These are phyloP conservation scores for Hibiscus trionum DNA, from an alignment of 345 rosid genomes.

Conservation along the genomic window DNA sequence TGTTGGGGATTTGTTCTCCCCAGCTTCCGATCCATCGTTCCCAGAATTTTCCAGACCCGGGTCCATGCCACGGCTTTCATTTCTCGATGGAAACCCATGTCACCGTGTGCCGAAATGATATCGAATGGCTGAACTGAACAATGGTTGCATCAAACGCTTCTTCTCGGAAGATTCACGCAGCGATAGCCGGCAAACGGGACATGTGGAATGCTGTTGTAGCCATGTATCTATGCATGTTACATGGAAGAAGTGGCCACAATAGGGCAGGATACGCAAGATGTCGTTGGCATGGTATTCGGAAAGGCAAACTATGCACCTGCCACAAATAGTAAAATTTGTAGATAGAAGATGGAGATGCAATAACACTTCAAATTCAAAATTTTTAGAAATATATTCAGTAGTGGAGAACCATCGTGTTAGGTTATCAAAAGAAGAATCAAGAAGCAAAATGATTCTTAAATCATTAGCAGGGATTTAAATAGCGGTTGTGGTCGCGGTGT, in stretches of 20 bases:
- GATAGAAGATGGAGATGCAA: neutral
- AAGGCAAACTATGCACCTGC: slow-evolving; percentile 69
- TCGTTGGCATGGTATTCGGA: slow-evolving; percentile 55
- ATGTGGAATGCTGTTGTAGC: slow-evolving; percentile 67
- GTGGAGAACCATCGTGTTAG: neutral
- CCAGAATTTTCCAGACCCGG: slow-evolving; percentile 26
- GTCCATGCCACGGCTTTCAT: slow-evolving; percentile 20
- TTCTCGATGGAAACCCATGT: slow-evolving; percentile 28
- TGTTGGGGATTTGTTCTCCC: slow-evolving; percentile 14
- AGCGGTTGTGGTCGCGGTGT: too few relatives aligned
- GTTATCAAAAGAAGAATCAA: neutral
- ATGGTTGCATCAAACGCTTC: slow-evolving; percentile 51
- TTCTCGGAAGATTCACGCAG: slow-evolving; percentile 43
- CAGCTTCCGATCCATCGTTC: slow-evolving; percentile 22
- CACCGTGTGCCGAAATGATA: slow-evolving; percentile 29
- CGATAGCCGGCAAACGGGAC: slow-evolving; percentile 73
- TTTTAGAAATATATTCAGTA: neutral
- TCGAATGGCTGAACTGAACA: slow-evolving; percentile 58
- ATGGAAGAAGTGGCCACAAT: slow-evolving; percentile 69
- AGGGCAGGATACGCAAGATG: slow-evolving; percentile 60
- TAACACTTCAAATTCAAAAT: neutral
- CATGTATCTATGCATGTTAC: slow-evolving; percentile 63
- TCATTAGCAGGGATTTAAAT: neutral
- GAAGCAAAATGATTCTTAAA: neutral
- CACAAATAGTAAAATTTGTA: neutral